Conservation (phyloP, 1,284 basidiomycete species). For the Ganoderma meredithae region DNA sequence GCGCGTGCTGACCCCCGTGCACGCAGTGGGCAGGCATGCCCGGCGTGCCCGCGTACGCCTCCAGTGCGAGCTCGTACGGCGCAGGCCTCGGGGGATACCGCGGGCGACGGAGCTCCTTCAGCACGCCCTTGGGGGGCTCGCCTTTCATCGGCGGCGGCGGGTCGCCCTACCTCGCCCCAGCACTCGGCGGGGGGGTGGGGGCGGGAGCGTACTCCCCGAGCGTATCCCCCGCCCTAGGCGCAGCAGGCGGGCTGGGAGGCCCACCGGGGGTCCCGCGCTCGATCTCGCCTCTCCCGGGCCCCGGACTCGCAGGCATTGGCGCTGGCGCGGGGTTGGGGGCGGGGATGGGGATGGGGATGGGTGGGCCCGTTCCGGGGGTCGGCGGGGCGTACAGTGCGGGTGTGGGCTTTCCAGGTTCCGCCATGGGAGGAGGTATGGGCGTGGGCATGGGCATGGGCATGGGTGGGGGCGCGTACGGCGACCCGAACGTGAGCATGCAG, state of each 20-base stretch:
- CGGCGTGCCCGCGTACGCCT: slow-evolving; percentile 5
- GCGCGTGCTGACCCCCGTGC: not conserved
- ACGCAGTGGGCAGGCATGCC: not conserved
- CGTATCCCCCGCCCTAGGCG: slow-evolving; percentile 2
- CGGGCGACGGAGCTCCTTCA: slow-evolving; percentile 15
- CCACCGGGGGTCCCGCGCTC: not conserved
- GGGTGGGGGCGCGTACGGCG: not conserved
- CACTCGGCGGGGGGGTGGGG: not conserved
- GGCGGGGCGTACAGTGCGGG: not conserved
- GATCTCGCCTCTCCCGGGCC: slow-evolving; percentile 6
- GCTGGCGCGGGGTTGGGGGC: slow-evolving; percentile 6
- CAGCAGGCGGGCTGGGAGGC: slow-evolving; percentile 11
- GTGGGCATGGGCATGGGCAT: not conserved
- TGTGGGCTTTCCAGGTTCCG: not conserved
- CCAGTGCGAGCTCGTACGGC: slow-evolving; percentile 9
- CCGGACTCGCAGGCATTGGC: not conserved
- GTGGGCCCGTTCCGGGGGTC: not conserved
- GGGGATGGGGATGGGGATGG: slow-evolving; percentile 11
- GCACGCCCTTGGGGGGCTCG: slow-evolving; percentile 12
- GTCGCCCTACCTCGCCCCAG: slow-evolving; percentile 3
- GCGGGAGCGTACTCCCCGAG: not conserved
- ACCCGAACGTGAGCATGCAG: slow-evolving; percentile 18
- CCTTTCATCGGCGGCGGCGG: slow-evolving; percentile 8
- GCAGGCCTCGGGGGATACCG: slow-evolving; percentile 2
- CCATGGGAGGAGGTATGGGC: slow-evolving; percentile 1